Percentiles rank a stretch among this genome's conserved stretches.
Evolutionary conservation across 345 rosid species (phyloP).

Genomic region (Eutrema heterophyllum): DNA sequence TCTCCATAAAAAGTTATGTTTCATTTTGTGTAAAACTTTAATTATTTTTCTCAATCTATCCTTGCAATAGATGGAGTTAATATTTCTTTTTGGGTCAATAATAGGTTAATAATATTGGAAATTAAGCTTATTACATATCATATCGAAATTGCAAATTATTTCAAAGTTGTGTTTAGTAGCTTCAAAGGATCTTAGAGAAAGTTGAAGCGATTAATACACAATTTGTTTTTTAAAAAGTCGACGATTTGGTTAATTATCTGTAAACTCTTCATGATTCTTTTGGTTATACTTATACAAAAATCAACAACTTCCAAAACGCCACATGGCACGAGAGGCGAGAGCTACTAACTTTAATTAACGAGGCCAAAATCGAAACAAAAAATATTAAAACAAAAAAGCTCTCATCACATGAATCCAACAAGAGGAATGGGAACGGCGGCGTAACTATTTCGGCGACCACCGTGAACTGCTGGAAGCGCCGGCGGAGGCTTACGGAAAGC

Average conservation of each 20-base stretch:
- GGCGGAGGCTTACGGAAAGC: conserved; percentile 21
- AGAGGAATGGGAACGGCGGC: conserved; percentile 33
- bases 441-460: conserved; percentile 19
- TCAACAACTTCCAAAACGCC: conserved; percentile 20
- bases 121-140: not conserved
- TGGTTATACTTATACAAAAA: conserved; percentile 19
- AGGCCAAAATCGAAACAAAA: conserved; percentile 13
- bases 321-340: not conserved
- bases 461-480: not conserved
- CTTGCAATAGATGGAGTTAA: not conserved
- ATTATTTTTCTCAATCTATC: not conserved
- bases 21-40: not conserved
- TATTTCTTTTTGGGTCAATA: not conserved
- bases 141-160: not conserved
- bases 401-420: conserved; percentile 48
- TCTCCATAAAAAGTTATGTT: not conserved
- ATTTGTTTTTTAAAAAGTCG: not conserved
- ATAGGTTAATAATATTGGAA: not conserved
- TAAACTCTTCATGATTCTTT: conserved; percentile 22
- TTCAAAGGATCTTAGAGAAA: not conserved
- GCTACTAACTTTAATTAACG: conserved; percentile 18
- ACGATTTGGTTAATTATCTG: conserved; percentile 12
- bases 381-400: not conserved
- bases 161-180: not conserved
- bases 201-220: not conserved